Base-by-base conservation (phyloP, 805 yeast genomes). In the Yamadazyma phyllophila region DNA sequence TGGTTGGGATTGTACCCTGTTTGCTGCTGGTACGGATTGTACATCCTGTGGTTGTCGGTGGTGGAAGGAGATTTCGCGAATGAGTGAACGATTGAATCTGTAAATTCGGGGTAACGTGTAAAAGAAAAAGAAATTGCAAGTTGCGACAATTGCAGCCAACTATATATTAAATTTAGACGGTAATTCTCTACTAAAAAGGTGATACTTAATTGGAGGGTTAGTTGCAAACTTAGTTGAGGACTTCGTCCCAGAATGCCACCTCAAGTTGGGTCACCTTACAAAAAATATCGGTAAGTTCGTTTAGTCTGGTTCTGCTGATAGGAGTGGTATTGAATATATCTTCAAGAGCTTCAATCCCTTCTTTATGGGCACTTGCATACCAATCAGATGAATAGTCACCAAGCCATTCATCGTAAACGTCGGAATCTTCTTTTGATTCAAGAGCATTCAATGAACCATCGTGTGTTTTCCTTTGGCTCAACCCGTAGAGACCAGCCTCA, bases 231-330 rank as follows among this genome's bases (percentile, higher is more conserved):
- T 30, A 40, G 14, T 24, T 31, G 13, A 60, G 46, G 7, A 66
- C 68, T 51, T 69, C 85, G 55, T 77, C 74, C 96, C 96, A 87
- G 58, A 87, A 87, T 16, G 67, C 73, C 17, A 79, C 71, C 61
- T 87, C 96, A 42, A 86, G 67, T 38, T 63, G 61, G 11, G 82
- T 74, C 8, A 83, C 89, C 26, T 76, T 69, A 13, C 74, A 76
- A 59, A 81, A 87, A 17, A 85, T 80, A 39, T 75, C 74, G 1
- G 79, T 74, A 41, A 85, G 63, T 48, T 72, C 74, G 9, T 76
- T 74, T 7, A 81, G 50, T 39, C 83, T 67, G n/a, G 68, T 67
- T 2, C 63, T 60, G 11, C 76, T 63, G 14, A 77, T 66, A 0
- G 66, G 64, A 7, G 39, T 35, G 1, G n/a, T 39, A 13, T 55